Evolutionary conservation across 2,329 filamentous ascomycete genomes (phyloP).

Genomic region (Fusarium chuoi): DNA sequence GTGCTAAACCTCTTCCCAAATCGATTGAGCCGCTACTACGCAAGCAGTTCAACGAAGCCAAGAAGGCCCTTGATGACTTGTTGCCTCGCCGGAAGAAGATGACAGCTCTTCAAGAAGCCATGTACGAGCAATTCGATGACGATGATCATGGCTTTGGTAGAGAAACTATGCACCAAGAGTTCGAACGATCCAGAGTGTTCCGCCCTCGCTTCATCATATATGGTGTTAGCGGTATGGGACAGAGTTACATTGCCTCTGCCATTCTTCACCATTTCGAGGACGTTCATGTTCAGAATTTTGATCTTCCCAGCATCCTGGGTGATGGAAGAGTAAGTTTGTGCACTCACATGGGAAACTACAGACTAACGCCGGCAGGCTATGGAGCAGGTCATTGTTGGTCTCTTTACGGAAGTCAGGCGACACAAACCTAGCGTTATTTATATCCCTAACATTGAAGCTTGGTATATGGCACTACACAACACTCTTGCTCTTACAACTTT

Average conservation of each 20-base stretch:
- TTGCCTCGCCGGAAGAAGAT: conserved; percentile 87
- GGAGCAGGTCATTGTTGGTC: conserved; percentile 88
- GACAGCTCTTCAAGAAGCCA: conserved; percentile 92
- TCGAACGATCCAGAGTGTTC: conserved; percentile 89
- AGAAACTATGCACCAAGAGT: conserved; percentile 79
- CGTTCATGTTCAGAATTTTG: conserved; percentile 93
- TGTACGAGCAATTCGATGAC: conserved; percentile 87
- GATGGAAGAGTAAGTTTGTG: conserved; percentile 75
- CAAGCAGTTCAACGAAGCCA: conserved; percentile 75
- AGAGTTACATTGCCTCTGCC: conserved; percentile 86
- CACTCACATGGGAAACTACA: background rate
- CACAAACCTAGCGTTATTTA: conserved; percentile 97
- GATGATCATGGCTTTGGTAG: conserved; percentile 85
- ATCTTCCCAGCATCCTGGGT: conserved; percentile 85
- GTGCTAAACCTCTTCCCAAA: conserved; percentile 82
- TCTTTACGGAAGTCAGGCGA: conserved; percentile 91
- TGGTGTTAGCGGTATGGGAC: conserved; percentile 90
- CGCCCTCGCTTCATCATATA: conserved; percentile 86
- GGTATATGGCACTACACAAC: conserved; percentile 74
- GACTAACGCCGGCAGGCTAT: conserved; percentile 62
- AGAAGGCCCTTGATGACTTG: conserved; percentile 75
- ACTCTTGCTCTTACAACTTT: conserved; percentile 84
- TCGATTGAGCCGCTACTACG: conserved; percentile 84
- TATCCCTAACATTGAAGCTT: conserved; percentile 88
- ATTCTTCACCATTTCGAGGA: conserved; percentile 92